These are phyloP conservation scores for Sporothrix humicola DNA, from an alignment of 2,329 filamentous ascomycete species.

Conservation along the genomic window DNA sequence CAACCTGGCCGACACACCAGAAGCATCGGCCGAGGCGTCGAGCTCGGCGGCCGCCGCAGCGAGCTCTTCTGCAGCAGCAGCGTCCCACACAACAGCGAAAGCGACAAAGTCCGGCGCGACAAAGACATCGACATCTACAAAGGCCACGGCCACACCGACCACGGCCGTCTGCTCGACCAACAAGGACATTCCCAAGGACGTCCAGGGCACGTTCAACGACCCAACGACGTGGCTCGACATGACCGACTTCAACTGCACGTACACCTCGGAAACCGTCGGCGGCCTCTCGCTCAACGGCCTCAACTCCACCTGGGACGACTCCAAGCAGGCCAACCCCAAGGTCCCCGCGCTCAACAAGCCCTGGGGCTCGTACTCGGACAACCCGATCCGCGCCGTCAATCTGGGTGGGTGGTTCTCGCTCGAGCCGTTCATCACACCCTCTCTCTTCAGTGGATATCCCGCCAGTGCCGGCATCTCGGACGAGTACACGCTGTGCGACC, in stretches of 20 bases:
- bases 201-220: slow-evolving; percentile 29
- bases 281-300: slow-evolving; percentile 91
- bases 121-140: slow-evolving; percentile 1
- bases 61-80: neutral
- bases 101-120: neutral
- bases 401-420: slow-evolving; percentile 92
- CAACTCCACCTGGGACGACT: slow-evolving; percentile 84
- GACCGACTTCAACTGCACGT: slow-evolving; percentile 90
- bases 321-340: slow-evolving; percentile 74
- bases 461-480: slow-evolving; percentile 73
- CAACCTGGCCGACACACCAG: neutral
- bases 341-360: slow-evolving; percentile 76
- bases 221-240: slow-evolving; percentile 76
- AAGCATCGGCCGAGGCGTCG: neutral
- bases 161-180: slow-evolving; percentile 18
- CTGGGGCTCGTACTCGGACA: slow-evolving; percentile 78
- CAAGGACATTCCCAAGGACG: slow-evolving; percentile 15
- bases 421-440: slow-evolving; percentile 95
- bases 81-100: neutral
- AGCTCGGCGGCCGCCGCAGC: no score
- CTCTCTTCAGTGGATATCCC: slow-evolving; percentile 72
- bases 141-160: neutral
- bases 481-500: slow-evolving; percentile 78
- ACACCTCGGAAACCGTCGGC: slow-evolving; percentile 82
- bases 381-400: slow-evolving; percentile 87